Evolutionary conservation across 257 asterid species (phyloP).

Genomic region (Petrea volubilis): DNA sequence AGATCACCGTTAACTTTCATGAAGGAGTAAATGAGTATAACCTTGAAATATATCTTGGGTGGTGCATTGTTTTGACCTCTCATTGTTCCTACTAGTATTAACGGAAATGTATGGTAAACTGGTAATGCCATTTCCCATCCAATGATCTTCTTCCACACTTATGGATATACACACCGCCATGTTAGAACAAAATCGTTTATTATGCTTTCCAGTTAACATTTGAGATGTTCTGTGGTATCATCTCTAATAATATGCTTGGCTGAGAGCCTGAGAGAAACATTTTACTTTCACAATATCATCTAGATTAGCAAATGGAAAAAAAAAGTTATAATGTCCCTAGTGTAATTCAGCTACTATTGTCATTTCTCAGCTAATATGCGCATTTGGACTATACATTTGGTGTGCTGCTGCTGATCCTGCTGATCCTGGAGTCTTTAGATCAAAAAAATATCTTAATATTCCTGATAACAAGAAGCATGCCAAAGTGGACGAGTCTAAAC

Average conservation of each 20-base stretch:
- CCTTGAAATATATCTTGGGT: neutral
- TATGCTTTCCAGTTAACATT: neutral
- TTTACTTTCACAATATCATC: neutral
- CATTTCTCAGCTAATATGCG: constrained; percentile 62
- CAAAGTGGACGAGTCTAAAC: constrained; percentile 45
- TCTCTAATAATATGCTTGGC: neutral
- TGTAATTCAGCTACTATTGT: neutral
- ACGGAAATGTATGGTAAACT: too few relatives aligned
- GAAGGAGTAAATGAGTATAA: constrained; percentile 8
- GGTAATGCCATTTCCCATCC: too few relatives aligned
- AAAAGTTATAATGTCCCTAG: neutral
- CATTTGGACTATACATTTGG: constrained; percentile 88
- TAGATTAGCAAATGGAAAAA: neutral
- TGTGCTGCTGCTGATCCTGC: constrained; percentile 98
- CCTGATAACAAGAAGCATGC: constrained; percentile 44
- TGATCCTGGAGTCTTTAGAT: constrained; percentile 82
- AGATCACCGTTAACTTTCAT: neutral
- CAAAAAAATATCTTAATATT: constrained; percentile 74
- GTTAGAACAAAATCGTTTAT: neutral
- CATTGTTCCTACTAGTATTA: too few relatives aligned
- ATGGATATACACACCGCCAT: too few relatives aligned
- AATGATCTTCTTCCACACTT: too few relatives aligned
- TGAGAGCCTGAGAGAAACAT: neutral
- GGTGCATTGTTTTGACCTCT: constrained; percentile 2
- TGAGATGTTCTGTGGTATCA: neutral